Evolutionary conservation across 2,329 filamentous ascomycete genomes (phyloP).

Genomic region (Huntiella abstrusa): DNA sequence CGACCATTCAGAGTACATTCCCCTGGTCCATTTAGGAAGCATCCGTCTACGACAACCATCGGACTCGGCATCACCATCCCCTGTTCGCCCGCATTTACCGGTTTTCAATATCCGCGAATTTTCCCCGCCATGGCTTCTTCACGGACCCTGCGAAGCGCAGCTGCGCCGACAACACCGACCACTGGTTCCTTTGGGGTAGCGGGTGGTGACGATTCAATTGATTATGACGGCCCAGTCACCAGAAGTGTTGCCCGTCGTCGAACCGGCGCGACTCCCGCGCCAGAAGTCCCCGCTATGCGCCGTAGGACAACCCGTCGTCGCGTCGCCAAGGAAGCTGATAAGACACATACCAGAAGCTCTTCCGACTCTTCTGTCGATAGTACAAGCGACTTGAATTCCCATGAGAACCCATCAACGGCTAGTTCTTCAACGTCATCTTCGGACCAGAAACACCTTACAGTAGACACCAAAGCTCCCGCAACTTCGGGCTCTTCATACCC

Average conservation of each 20-base stretch:
- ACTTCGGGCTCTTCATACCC: constrained; percentile 29
- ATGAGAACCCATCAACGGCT: too few species aligned
- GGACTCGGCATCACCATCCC: too few species aligned
- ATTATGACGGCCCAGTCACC: constrained; percentile 54
- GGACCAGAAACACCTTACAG: too few species aligned
- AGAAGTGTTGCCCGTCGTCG: constrained; percentile 47
- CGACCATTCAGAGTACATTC: too few species aligned
- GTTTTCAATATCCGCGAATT: too few species aligned
- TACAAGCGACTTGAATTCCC: constrained; percentile 41
- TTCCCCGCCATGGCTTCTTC: too few species aligned
- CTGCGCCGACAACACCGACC: constrained; percentile 4
- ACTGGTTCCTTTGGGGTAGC: constrained; percentile 2
- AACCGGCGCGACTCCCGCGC: constrained; percentile 4
- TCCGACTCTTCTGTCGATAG: constrained; percentile 7
- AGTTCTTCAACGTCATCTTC: too few species aligned
- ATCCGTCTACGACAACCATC: too few species aligned
- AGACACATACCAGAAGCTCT: neutral
- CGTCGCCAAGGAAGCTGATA: neutral
- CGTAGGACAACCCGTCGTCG: neutral
- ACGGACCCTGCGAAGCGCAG: too few species aligned
- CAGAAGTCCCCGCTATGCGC: neutral
- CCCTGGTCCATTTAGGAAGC: too few species aligned
- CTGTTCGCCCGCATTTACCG: too few species aligned
- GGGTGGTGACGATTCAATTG: neutral
- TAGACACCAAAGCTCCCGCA: too few species aligned